Evolutionary conservation across 768 basidiomycete genomes (phyloP).

Genomic region (Crucibulum laeve): DNA sequence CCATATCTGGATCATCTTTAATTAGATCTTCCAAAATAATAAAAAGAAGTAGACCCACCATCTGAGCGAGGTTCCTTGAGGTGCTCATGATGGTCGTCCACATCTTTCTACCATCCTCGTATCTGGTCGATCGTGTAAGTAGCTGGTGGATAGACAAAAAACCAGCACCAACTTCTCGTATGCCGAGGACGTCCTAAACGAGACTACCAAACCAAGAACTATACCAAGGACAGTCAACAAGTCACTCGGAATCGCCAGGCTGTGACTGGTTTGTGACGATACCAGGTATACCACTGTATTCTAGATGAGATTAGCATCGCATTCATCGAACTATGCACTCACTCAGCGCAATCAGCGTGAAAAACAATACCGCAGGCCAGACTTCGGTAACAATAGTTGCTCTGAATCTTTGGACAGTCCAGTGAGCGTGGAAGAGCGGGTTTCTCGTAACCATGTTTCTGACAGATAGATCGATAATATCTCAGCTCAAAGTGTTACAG

Average conservation of each 20-base stretch:
- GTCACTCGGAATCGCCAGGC: constrained; percentile 47
- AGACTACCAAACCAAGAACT: constrained; percentile 67
- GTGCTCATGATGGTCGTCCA: constrained; percentile 61
- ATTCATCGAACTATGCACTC: constrained; percentile 7
- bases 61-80: constrained; percentile 53
- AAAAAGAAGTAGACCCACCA: constrained; percentile 31
- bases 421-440: constrained; percentile 41
- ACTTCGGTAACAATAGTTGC: constrained; percentile 62
- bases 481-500: no score
- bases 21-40: neutral
- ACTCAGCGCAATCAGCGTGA: constrained; percentile 57
- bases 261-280: constrained; percentile 39
- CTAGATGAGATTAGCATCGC: constrained; percentile 24
- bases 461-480: no score
- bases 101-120: constrained; percentile 66
- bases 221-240: constrained; percentile 72
- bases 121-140: no score
- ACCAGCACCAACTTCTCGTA: no score
- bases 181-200: constrained; percentile 69
- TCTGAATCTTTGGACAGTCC: constrained; percentile 47
- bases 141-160: no score
- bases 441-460: constrained; percentile 40
- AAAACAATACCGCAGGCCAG: constrained; percentile 65
- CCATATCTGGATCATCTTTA: constrained; percentile 37
- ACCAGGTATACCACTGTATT: constrained; percentile 60